Evolutionary conservation across 805 yeast species (phyloP), one percentile per base, ranked within the genome.

Genomic region (Nakazawaea anatomiae): DNA sequence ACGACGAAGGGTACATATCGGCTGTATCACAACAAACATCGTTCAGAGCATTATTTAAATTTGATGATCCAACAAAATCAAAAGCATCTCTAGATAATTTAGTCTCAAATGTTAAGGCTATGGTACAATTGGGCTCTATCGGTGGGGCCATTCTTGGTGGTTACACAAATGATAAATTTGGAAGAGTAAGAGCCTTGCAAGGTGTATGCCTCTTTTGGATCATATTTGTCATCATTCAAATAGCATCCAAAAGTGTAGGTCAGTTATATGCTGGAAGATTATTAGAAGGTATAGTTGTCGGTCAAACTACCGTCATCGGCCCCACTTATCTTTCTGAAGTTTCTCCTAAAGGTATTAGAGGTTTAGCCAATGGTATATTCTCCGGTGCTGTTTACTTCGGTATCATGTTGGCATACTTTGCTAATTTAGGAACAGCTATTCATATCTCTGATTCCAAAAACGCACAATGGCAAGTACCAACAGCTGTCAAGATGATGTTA

Each of bases 361-460:
- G 84, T 41, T 56, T 76, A 46, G 73, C 79, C 58, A 73, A 71
- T 46, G 75, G 80, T 64, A 63, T 77, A 36, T 80, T 77, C 58
- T 75, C 82, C 4, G 85, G 85, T 52, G 76, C 81, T 6, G 83
- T 80, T 38, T 79, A 80, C 56, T 62, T 80, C 12, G 85, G 85
- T 39, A 69, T 77, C 35, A 68, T 76, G 72, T 48, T 75, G 48
- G 74, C 74, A 5, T 76, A 77, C 57, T 75, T 76, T 53, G 68
- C 75, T 31, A 70, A 76, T 58, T 79, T 76, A 58, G 85, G 82
- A 31, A 70, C 80, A 39, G 73, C 80, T 1, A 52, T 76, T 28
- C 78, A 79, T 55, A 59, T 77, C 40, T 54, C 74, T 2, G 57
- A 61, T 25, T 48, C 56, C 5, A 60, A 66, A n/a, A 64, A 71